A percentile compares a stretch with the other conserved stretches of the same genome.
phyloP scores from a whole-genome alignment of 208 protist genomes.

The Trypanosoma theileri region DNA sequence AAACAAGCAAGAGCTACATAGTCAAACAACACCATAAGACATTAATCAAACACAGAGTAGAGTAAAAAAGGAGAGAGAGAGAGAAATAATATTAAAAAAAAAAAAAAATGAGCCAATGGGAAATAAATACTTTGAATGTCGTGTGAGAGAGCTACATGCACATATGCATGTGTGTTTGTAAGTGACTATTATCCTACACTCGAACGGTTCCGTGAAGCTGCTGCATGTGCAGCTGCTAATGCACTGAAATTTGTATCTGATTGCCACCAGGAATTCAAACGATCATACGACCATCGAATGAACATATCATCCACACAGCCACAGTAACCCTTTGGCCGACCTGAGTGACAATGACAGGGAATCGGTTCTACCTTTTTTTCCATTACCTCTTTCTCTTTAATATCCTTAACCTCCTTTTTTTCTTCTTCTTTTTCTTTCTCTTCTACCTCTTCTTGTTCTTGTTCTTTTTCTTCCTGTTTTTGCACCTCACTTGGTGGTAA shows the following conservation, averaged over 20 bases:
- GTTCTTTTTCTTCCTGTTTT: conserved; percentile 9
- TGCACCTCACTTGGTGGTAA: conserved; percentile 31
- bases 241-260: conserved; percentile 56
- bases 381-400: background rate
- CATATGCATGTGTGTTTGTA: background rate
- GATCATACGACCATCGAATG: conserved; percentile 72
- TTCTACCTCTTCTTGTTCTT: background rate
- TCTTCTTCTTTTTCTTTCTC: conserved; percentile 17
- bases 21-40: too few relatives aligned
- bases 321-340: conserved; percentile 60
- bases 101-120: too few relatives aligned
- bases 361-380: background rate
- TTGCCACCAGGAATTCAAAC: conserved; percentile 62
- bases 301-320: conserved; percentile 91
- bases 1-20: too few relatives aligned
- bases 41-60: too few relatives aligned
- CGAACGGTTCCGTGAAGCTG: background rate
- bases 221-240: conserved; percentile 38
- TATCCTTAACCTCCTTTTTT: conserved; percentile 26
- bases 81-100: too few relatives aligned
- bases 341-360: conserved; percentile 70
- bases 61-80: too few relatives aligned
- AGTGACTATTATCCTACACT: conserved; percentile 1
- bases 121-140: too few relatives aligned
- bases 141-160: background rate